These are phyloP conservation scores for Cyberlindnera suaveolens DNA, from an alignment of 805 yeast genomes.

Conservation along the genomic window DNA sequence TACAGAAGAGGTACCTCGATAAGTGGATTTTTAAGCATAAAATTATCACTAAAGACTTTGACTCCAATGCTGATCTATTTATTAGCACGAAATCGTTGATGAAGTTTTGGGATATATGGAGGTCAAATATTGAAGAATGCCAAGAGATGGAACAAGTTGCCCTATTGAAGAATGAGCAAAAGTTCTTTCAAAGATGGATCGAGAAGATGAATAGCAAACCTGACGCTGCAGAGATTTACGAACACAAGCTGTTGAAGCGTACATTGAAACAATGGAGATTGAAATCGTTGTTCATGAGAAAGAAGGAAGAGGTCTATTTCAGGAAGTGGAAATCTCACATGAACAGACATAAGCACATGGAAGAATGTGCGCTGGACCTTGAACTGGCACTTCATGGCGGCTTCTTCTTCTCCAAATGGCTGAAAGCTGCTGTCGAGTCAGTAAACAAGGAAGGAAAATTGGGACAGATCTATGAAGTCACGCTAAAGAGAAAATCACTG, in stretches of 20 bases:
- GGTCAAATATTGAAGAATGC: constrained; percentile 7
- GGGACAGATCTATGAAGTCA: neutral
- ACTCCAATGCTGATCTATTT: constrained; percentile 17
- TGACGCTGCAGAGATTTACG: constrained; percentile 5
- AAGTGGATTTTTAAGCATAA: constrained; percentile 10
- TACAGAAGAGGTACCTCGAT: constrained; percentile 11
- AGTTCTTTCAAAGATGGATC: constrained; percentile 15
- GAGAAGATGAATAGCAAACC: neutral
- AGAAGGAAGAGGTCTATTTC: neutral
- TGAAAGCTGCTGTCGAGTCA: neutral
- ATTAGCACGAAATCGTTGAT: constrained; percentile 7
- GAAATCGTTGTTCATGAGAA: neutral
- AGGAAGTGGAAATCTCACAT: constrained; percentile 9
- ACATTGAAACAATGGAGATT: constrained; percentile 12
- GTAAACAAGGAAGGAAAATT: neutral
- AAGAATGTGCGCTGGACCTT: constrained; percentile 9
- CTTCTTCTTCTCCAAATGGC: constrained; percentile 22
- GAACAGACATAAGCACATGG: neutral
- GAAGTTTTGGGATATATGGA: constrained; percentile 19
- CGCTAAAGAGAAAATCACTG: constrained; percentile 1
- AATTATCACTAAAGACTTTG: constrained; percentile 12
- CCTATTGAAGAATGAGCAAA: constrained; percentile 7
- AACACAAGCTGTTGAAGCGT: constrained; percentile 1
- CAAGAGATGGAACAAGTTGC: constrained; percentile 9
- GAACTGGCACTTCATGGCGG: constrained; percentile 21